Evolutionary conservation across 1,139 yeast genomes (phyloP), one percentile per base, ranked within the genome.

Genomic region (Yamadazyma friedrichii): DNA sequence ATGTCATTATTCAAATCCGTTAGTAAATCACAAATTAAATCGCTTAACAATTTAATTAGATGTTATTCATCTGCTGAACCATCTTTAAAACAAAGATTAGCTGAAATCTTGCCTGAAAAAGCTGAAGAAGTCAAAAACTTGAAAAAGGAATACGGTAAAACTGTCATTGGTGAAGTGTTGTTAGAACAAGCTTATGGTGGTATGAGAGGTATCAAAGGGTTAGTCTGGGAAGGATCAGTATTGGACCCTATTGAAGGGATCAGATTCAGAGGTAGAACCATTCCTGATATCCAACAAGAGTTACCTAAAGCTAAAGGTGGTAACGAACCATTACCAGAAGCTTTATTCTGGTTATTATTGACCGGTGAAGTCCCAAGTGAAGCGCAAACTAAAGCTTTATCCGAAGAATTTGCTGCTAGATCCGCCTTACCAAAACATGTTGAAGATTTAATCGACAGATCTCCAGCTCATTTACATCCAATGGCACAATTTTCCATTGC

Each of bases 151-250:
- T 78, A 89, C 65, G 97, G 97, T 61, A 78, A 83, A 66, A 84
- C 94, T 59, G 93, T 79, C 47, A 88, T 94, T 59, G 98, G 96
- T 57, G 96, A 93, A 74, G 95, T 91, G 54, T 76, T 83, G 52
- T 79, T 93, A 54, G 96, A 88, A 71, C 98, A 93, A 76, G 96
- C 96, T 41, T 93, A 93, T 74, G 98, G 98, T 78, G 98, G 98
- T 80, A 88, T 88, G 96, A 84, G 97, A 74, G 97, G 97, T 69
- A 87, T 91, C 74, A 88, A 88, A 74, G 96, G 96, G 61, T 78
- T 93, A 58, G 97, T 93, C 48, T 93, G 98, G 98, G 98, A 93
- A 78, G 98, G 98, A 60, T 91, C 98, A 44, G 98, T 93, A 43
- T 79, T 93, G 67, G 98, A 93, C 72, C 95, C 98, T 56, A 85